Evolutionary conservation across 2,329 filamentous ascomycete genomes (phyloP), one percentile per base, ranked within the genome.

Genomic region (Polychaeton citri): DNA sequence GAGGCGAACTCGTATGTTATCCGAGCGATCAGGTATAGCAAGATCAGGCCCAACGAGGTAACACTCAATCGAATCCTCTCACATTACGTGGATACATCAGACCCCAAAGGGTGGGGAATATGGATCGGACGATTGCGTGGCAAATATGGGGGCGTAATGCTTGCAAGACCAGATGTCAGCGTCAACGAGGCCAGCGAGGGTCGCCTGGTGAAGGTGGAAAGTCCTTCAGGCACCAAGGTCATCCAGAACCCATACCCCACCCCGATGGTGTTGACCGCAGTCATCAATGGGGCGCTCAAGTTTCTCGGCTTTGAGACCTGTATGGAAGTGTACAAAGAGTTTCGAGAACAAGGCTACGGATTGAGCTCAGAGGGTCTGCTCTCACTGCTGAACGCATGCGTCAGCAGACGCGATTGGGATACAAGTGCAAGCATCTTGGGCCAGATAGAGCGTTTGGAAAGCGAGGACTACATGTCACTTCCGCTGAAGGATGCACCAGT

Each of bases 311-410:
- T 66, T 32, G 59, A 65, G 3, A 52, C 58, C 8, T 58, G 63
- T 8, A 43, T 66, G 6, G 48, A 58, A 2, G 52, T 64, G 10
- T 65, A 60, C 42, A 52, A 53, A 33, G 52, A 57, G 21, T 61
- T 66, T 57, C 57, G 59, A 12, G 40, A 48, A 5, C 58, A 66
- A 33, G 63, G 64, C 28, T 68, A 64, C 64, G 62, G 63, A 7
- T 46, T 67, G 6, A 58, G 61, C 36, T 50, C 61, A 26, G 43
- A 44, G 9, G 58, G 57, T 3, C 49, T 67, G 4, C 54, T 47
- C 1, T 49, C 54, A 10, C 48, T 68, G 21, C 48, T 68, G 26
- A 46, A 49, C 7, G 57, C 65, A 37, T 65, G 63, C 42, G 53
- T 60, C 5, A 46, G 52, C 4, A 49, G 56, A 7, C 37, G 46